Percentiles rank a stretch among this genome's conserved stretches.
Evolutionary conservation across 2,329 filamentous ascomycete genomes (phyloP).

Genomic region (Neospermospora avenae): DNA sequence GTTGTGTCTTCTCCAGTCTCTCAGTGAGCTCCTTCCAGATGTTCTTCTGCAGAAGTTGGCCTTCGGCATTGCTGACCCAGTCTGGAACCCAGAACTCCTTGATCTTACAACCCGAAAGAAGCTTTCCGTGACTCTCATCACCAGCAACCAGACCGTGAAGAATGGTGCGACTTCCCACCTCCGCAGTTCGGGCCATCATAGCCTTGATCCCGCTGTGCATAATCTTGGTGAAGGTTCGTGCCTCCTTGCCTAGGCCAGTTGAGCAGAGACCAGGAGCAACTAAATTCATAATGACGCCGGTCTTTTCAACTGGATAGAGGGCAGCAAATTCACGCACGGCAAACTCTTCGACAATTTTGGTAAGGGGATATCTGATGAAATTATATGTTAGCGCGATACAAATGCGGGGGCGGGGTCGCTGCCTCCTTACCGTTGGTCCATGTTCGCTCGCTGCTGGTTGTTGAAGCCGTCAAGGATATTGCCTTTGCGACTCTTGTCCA

Average conservation of each 20-base stretch:
- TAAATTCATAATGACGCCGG: neutral
- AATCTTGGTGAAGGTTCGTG: neutral
- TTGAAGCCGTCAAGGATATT: neutral
- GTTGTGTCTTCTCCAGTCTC: neutral
- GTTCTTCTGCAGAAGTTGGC: neutral
- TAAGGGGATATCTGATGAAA: neutral
- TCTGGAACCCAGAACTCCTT: neutral
- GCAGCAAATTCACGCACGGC: neutral
- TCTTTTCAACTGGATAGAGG: neutral
- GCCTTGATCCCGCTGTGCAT: neutral
- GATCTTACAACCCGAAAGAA: constrained; percentile 11
- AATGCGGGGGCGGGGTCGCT: neutral
- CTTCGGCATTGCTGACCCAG: neutral
- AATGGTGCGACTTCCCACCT: constrained; percentile 33
- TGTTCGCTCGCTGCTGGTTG: neutral
- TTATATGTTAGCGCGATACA: neutral
- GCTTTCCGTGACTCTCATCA: constrained; percentile 27
- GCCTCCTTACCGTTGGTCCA: neutral
- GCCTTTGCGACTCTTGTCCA: neutral
- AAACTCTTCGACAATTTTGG: neutral
- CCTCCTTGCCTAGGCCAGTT: neutral
- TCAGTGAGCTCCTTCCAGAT: neutral
- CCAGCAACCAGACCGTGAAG: constrained; percentile 27
- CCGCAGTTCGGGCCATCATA: constrained; percentile 27
- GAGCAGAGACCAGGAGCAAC: neutral